Conservation (phyloP, 73 alveolate species). For the Paramecium primaurelia region DNA sequence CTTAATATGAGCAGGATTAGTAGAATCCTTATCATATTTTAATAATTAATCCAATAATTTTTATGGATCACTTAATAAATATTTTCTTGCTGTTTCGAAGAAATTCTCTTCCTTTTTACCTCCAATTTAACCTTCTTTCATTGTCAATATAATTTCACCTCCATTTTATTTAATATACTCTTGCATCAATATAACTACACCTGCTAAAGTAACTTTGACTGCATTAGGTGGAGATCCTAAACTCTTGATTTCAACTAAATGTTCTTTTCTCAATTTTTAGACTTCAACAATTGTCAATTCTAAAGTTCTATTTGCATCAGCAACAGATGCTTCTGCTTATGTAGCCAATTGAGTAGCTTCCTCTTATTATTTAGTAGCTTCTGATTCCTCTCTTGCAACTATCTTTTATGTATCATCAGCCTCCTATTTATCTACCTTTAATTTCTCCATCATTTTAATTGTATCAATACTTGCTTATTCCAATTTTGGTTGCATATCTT, state of each 20-base stretch:
- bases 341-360: slow-evolving; percentile 91
- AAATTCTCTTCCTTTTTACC: slow-evolving; percentile 79
- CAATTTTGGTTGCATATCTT: slow-evolving; percentile 94
- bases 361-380: slow-evolving; percentile 92
- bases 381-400: slow-evolving; percentile 93
- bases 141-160: slow-evolving; percentile 62
- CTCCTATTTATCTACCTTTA: slow-evolving; percentile 89
- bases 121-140: slow-evolving; percentile 60
- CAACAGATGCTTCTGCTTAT: slow-evolving; percentile 92
- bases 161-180: slow-evolving; percentile 62
- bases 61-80: slow-evolving; percentile 81
- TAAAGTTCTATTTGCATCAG: slow-evolving; percentile 87
- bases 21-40: slow-evolving; percentile 79
- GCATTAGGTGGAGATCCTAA: slow-evolving; percentile 91
- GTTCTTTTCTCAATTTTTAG: slow-evolving; percentile 85
- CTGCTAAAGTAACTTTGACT: slow-evolving; percentile 91
- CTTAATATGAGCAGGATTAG: slow-evolving; percentile 65
- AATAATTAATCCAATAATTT: slow-evolving; percentile 73
- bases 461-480: slow-evolving; percentile 95
- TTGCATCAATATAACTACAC: slow-evolving; percentile 66
- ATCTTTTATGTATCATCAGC: slow-evolving; percentile 85
- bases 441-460: slow-evolving; percentile 86
- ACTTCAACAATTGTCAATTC: slow-evolving; percentile 57
- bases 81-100: slow-evolving; percentile 81
- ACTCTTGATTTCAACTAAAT: slow-evolving; percentile 85